These are phyloP conservation scores for Zygoascus bituminiphila DNA, from an alignment of 805 yeast species.

Conservation along the genomic window DNA sequence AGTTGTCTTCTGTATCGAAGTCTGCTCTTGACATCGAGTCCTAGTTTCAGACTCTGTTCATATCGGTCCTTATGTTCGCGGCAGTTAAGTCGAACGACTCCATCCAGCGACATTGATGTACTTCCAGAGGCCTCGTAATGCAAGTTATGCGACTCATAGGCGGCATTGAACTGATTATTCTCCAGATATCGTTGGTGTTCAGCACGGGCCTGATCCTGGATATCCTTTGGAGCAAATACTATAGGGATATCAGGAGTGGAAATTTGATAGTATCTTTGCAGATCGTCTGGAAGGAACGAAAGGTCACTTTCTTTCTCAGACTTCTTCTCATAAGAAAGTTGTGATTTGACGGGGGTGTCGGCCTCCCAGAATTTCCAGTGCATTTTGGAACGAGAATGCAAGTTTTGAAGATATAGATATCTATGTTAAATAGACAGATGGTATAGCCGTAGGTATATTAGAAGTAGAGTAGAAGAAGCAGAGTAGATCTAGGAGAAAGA, in stretches of 20 bases:
- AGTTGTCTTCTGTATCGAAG: background rate
- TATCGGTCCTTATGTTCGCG: constrained; percentile 1
- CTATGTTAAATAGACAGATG: too few relatives aligned
- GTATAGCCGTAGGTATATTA: too few relatives aligned
- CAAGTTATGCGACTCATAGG: background rate
- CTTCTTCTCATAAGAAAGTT: background rate
- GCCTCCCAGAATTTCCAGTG: background rate
- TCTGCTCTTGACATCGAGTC: background rate
- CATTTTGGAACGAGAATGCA: background rate
- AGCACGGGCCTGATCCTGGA: constrained; percentile 3
- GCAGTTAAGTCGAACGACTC: constrained; percentile 2
- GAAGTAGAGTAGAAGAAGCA: too few relatives aligned
- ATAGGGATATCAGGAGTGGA: constrained; percentile 15
- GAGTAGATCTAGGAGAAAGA: too few relatives aligned
- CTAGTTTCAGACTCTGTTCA: constrained; percentile 2
- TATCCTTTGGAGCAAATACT: constrained; percentile 12
- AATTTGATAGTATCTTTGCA: constrained; percentile 13
- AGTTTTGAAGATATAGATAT: too few relatives aligned
- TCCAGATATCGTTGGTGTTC: background rate
- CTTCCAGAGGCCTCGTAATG: background rate
- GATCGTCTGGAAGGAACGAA: constrained; percentile 10
- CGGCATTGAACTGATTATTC: background rate
- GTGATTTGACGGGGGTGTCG: background rate
- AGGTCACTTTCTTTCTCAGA: background rate
- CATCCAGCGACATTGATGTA: background rate